These are phyloP conservation scores for Sordariomycetes sp. DNA, from an alignment of 2,329 filamentous ascomycete species.

Conservation along the genomic window DNA sequence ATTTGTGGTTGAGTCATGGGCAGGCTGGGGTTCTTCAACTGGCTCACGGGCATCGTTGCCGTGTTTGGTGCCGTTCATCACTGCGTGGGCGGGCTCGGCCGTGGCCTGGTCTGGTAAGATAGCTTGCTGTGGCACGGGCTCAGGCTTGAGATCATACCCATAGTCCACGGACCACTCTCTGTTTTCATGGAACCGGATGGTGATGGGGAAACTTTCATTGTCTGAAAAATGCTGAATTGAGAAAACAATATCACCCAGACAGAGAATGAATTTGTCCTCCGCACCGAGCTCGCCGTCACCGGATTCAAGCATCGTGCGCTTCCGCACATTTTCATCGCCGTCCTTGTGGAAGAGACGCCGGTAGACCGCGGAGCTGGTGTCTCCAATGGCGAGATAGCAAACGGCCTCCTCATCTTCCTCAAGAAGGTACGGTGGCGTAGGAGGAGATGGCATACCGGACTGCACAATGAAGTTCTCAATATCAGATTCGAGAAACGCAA, in stretches of 20 bases:
- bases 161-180: background rate
- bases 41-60: background rate
- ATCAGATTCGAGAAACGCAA: constrained; percentile 5
- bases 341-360: constrained; percentile 1
- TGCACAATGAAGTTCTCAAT: constrained; percentile 2
- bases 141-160: background rate
- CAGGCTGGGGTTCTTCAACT: background rate
- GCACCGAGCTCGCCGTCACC: background rate
- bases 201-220: background rate
- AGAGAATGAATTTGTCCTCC: background rate
- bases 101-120: background rate
- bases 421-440: constrained; percentile 6
- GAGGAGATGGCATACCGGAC: background rate
- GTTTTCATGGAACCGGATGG: background rate
- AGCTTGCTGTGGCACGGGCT: background rate
- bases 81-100: background rate
- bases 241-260: constrained; percentile 1
- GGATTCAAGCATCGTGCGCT: constrained; percentile 3
- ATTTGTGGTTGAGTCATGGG: background rate
- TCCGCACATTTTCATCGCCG: background rate
- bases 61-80: background rate
- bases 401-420: constrained; percentile 7
- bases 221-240: background rate
- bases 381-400: constrained; percentile 4
- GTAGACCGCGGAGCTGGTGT: constrained; percentile 1